Evolutionary conservation across 495 filamentous ascomycete genomes (phyloP), one percentile per base, ranked within the genome.

Genomic region (Trichoderma reesei): DNA sequence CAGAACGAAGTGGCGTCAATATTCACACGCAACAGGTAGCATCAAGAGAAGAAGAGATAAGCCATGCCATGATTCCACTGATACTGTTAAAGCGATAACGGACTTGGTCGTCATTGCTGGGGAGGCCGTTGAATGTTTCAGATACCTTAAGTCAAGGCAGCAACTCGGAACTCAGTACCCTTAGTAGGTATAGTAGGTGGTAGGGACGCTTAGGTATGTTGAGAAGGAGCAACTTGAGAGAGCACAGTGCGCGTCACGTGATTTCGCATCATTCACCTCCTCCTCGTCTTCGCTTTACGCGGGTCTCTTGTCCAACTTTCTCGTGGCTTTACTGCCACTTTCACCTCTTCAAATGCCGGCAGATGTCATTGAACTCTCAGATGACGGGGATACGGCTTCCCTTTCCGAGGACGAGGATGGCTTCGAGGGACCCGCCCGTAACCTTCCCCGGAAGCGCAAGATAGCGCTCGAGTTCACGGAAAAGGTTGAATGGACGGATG

Each of bases 401-500:
- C 11, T 3, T 11, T 61, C 59, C 10, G 59, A 61, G 2, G 59
- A 61, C 10, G 59, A 61, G 2, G 59, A 61, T 61, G 59, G 33
- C 14, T 38, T 61, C 13, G 59, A 38, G 33, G 59, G 39, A 20
- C 11, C 59, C 5, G 41, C 39, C 41, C 46, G n/a, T 1, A 8
- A 8, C 1, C 51, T 20, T 34, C 51, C 51, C 34, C 51, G 20
- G 26, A 65, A 65, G 16, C 36, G 63, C 41, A 76, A 75, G 56
- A 56, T 64, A 0, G 65, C 61, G 3, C 38, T 48, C 39, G 70
- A 70, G 3, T 62, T 72, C 13, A 66, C 72, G 36, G 73, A 74
- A 41, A 78, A 74, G 60, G 68, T 78, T 36, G 64, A 66, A 9
- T 81, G 76, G 76, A 77, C 75, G 20, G 76, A 75, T 62, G 74